Evolutionary conservation across 1,284 basidiomycete genomes (phyloP).

Genomic region (Malassezia furfur): DNA sequence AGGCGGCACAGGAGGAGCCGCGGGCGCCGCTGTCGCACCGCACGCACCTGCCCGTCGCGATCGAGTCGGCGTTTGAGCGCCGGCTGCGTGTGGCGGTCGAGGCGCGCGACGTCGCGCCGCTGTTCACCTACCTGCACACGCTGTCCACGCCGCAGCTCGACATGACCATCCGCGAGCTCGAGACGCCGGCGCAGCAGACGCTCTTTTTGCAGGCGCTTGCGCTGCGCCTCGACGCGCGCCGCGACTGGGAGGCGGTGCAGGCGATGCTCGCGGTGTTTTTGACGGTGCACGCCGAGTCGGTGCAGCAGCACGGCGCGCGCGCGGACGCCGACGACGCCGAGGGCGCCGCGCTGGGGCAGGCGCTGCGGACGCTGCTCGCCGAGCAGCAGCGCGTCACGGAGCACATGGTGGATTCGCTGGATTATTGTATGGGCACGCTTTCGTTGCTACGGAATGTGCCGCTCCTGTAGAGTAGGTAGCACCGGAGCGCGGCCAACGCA

Average conservation of each 20-base stretch:
- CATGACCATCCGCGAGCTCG: conserved; percentile 69
- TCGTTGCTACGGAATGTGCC: conserved; percentile 40
- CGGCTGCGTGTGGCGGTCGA: conserved; percentile 24
- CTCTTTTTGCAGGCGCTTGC: conserved; percentile 68
- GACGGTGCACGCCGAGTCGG: conserved; percentile 72
- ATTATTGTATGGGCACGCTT: conserved; percentile 41
- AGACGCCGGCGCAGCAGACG: conserved; percentile 59
- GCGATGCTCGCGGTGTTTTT: conserved; percentile 76
- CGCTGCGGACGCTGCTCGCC: conserved; percentile 25
- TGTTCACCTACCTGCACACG: conserved; percentile 77
- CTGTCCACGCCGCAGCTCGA: conserved; percentile 84
- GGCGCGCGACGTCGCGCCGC: conserved; percentile 42
- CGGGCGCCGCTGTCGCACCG: neutral
- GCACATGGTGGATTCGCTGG: conserved; percentile 32
- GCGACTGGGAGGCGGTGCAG: conserved; percentile 92
- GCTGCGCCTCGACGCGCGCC: conserved; percentile 63
- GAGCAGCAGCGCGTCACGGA: conserved; percentile 28
- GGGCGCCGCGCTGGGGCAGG: conserved; percentile 53
- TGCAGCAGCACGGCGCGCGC: conserved; percentile 53
- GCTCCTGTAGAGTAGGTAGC: conserved; percentile 21
- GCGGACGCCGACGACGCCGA: neutral
- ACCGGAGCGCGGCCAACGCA: neutral
- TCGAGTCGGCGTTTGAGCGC: conserved; percentile 31
- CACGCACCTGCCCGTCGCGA: neutral
- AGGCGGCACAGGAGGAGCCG: neutral